A percentile compares a stretch with the other conserved stretches of the same genome.
phyloP scores from a whole-genome alignment of 2,329 filamentous ascomycete species.

The Penicillium sclerotigenum region DNA sequence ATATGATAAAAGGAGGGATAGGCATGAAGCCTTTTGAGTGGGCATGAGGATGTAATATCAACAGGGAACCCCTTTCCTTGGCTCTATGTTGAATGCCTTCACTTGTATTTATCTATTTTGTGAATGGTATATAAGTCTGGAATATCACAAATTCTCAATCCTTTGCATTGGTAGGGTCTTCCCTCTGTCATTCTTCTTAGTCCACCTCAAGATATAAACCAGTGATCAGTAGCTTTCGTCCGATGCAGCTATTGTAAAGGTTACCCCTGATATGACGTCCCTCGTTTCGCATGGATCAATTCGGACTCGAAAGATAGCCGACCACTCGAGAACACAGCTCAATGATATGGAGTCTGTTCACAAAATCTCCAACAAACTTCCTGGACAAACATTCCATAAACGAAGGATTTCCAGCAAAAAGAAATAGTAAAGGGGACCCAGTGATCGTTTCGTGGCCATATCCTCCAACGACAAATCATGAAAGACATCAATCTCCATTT shows the following conservation, averaged over 20 bases:
- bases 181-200: too few species aligned
- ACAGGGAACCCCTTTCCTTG: not conserved
- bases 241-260: not conserved
- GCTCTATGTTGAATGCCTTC: not conserved
- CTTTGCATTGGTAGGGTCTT: not conserved
- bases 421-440: not conserved
- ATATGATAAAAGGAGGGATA: not conserved
- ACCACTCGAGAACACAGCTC: not conserved
- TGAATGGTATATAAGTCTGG: constrained; percentile 1
- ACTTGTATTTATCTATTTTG: not conserved
- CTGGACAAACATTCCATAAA: not conserved
- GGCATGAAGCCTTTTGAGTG: not conserved
- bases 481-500: not conserved
- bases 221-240: not conserved
- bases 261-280: rapidly evolving
- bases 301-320: too few species aligned
- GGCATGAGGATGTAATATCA: not conserved
- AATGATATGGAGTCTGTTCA: not conserved
- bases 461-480: not conserved
- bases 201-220: not conserved
- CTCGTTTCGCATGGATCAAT: not conserved
- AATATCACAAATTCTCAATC: not conserved
- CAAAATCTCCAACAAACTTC: not conserved
- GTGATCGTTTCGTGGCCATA: not conserved
- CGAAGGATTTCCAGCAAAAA: not conserved